Evolutionary conservation across 495 filamentous ascomycete species (phyloP), one percentile per base, ranked within the genome.

Genomic region (Penicillium arizonense): DNA sequence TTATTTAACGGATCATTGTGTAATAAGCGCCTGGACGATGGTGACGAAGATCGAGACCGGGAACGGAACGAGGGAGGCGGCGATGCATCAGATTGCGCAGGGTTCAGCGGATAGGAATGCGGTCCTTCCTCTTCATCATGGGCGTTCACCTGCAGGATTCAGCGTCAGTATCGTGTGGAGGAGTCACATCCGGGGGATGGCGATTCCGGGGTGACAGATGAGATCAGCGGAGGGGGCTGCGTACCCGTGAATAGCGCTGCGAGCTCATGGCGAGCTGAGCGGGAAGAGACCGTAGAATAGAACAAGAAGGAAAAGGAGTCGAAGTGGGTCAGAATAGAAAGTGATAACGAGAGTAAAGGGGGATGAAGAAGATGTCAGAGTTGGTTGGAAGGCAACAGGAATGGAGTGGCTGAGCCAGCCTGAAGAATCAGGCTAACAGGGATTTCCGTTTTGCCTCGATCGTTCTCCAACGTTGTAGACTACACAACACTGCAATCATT

Each of bases 21-120:
- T 28, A 84, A 70, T 47, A 82, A 70, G 39, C 81, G 76, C 60
- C 78, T 77, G 36, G 80, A 76, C 46, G 82, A 79, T 30, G 83
- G 81, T 6, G 91, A 96, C 2, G 89, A 89, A 1, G 85, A 83
- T 48, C 88, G 83, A 36, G 85, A 83, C 49, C 88, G 82, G 37
- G 92, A 97, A 61, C 81, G 90, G 69, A 97, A 98, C 9, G 95
- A 97, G 18, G 95, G 94, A 16, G 95, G 92, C 38, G 94, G 91
- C 50, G 95, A 97, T 63, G 78, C 89, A 41, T 75, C 63, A 18
- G 66, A 57, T 52, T 61, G 69, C 43, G 65, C 58, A 46, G 76
- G 69, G 47, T 71, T 70, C 45, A 68, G 59, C 48, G 62, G 70
- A 50, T 70, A 73, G 35, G 72, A 68, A 26, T 77, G 72, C 28